phyloP scores from a whole-genome alignment of 2,329 filamentous ascomycete species.

The Pseudogymnoascus sp. region DNA sequence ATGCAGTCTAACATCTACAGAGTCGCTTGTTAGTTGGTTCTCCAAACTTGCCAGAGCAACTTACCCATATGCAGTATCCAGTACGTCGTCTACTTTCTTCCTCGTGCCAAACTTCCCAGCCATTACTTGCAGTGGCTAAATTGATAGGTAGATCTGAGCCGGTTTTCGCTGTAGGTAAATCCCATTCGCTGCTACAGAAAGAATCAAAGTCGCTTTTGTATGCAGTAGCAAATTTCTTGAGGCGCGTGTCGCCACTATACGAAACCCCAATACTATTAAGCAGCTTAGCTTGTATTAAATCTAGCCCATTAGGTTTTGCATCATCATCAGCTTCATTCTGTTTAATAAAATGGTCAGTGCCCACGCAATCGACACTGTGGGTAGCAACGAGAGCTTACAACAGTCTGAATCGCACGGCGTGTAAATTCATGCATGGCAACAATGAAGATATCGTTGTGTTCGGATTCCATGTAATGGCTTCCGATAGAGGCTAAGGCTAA shows the following conservation, averaged over 20 bases:
- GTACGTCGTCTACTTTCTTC: constrained; percentile 33
- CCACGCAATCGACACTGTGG: neutral
- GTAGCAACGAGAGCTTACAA: constrained; percentile 23
- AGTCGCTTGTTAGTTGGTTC: constrained; percentile 8
- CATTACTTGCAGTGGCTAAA: constrained; percentile 1
- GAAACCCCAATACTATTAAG: constrained; percentile 22
- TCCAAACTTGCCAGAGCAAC: constrained; percentile 9
- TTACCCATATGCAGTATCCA: constrained; percentile 38
- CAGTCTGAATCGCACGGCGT: constrained; percentile 31
- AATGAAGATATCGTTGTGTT: constrained; percentile 25
- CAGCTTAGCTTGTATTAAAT: constrained; percentile 21
- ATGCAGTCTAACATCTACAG: constrained; percentile 36
- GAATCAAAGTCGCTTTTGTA: constrained; percentile 18
- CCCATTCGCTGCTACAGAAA: constrained; percentile 21
- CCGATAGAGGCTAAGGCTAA: constrained; percentile 36
- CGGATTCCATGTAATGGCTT: constrained; percentile 29
- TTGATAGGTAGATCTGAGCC: neutral
- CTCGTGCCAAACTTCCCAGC: constrained; percentile 33
- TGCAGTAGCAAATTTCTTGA: constrained; percentile 12
- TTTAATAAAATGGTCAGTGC: neutral
- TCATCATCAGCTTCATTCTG: constrained; percentile 13
- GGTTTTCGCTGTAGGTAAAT: neutral
- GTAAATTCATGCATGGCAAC: constrained; percentile 36
- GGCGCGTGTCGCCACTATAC: constrained; percentile 19
- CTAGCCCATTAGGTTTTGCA: constrained; percentile 12